Percentiles rank a stretch among this genome's conserved stretches.
Conservation (phyloP, 257 asterid species). For the Rhazya stricta region DNA sequence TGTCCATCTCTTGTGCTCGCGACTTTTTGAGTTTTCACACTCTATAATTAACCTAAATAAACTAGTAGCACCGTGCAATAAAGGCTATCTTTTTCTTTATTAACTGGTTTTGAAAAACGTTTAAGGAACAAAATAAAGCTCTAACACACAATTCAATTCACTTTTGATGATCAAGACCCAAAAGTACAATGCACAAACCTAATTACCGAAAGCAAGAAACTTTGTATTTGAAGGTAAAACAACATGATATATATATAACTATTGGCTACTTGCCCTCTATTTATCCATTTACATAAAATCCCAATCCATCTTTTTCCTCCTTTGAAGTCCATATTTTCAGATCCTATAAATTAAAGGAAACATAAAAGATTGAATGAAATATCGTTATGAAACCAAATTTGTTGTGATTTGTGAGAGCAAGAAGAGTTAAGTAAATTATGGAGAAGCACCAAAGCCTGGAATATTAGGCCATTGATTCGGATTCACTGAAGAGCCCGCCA, state of each 20-base stretch:
- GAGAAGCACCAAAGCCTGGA: slow-evolving; percentile 35
- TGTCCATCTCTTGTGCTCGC: slow-evolving; percentile 7
- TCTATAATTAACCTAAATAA: slow-evolving; percentile 17
- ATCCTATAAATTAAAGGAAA: slow-evolving; percentile 6
- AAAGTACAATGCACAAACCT: slow-evolving; percentile 24
- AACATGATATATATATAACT: slow-evolving; percentile 17
- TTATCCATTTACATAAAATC: slow-evolving; percentile 11
- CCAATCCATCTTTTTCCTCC: not conserved
- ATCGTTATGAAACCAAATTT: not conserved
- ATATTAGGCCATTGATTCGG: slow-evolving; percentile 37
- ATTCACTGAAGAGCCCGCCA: slow-evolving; percentile 33
- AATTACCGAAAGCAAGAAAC: slow-evolving; percentile 27
- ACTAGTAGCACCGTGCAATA: not conserved
- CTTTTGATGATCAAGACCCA: slow-evolving; percentile 38
- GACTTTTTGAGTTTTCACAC: slow-evolving; percentile 17
- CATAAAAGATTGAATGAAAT: slow-evolving; percentile 8
- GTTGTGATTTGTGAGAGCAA: not conserved
- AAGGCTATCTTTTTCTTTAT: slow-evolving; percentile 7
- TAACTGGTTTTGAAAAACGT: not conserved
- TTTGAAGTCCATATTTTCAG: slow-evolving; percentile 11
- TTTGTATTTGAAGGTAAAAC: slow-evolving; percentile 32
- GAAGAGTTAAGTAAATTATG: slow-evolving; percentile 7
- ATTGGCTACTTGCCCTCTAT: slow-evolving; percentile 10
- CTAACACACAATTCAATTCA: slow-evolving; percentile 22
- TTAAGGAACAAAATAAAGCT: slow-evolving; percentile 22